phyloP scores from a whole-genome alignment of 2,329 filamentous ascomycete species.

The Phyllosticta citriasiana region DNA sequence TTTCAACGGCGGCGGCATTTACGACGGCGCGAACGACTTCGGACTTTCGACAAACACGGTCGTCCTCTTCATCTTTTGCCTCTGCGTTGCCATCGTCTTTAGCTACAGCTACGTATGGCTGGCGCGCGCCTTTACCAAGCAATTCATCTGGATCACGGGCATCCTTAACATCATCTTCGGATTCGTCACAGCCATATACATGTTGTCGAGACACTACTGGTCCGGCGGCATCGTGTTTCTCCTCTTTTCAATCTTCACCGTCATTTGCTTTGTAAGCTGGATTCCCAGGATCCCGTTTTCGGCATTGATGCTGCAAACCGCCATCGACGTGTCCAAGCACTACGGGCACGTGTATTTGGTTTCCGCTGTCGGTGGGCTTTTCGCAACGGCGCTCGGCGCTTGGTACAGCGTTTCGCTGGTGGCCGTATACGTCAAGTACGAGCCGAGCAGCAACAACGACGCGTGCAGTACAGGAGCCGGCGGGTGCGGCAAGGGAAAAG shows the following conservation, averaged over 20 bases:
- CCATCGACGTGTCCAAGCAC: conserved; percentile 73
- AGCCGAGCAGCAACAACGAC: conserved; percentile 51
- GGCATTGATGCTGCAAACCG: conserved; percentile 77
- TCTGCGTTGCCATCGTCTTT: conserved; percentile 63
- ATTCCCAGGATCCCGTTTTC: conserved; percentile 85
- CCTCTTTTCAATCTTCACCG: conserved; percentile 67
- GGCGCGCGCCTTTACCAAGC: conserved; percentile 70
- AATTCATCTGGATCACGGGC: conserved; percentile 86
- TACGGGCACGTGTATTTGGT: conserved; percentile 82
- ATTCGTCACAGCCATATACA: conserved; percentile 78
- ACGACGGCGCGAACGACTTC: conserved; percentile 55
- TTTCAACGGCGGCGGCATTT: conserved; percentile 63
- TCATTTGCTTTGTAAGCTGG: conserved; percentile 81
- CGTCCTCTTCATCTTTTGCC: conserved; percentile 70
- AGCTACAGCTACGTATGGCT: conserved; percentile 68
- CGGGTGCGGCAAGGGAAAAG: conserved; percentile 62
- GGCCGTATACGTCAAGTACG: conserved; percentile 74
- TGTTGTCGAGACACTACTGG: conserved; percentile 65
- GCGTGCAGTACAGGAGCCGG: conserved; percentile 45
- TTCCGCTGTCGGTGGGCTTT: conserved; percentile 69
- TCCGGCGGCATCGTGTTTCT: conserved; percentile 81
- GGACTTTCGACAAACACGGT: conserved; percentile 74
- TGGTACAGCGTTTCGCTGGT: conserved; percentile 85
- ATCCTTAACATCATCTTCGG: conserved; percentile 80
- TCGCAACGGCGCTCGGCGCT: conserved; percentile 65